A percentile compares a stretch with the other conserved stretches of the same genome.
phyloP scores from a whole-genome alignment of 1,284 basidiomycete genomes.

The Peniophora sp. region DNA sequence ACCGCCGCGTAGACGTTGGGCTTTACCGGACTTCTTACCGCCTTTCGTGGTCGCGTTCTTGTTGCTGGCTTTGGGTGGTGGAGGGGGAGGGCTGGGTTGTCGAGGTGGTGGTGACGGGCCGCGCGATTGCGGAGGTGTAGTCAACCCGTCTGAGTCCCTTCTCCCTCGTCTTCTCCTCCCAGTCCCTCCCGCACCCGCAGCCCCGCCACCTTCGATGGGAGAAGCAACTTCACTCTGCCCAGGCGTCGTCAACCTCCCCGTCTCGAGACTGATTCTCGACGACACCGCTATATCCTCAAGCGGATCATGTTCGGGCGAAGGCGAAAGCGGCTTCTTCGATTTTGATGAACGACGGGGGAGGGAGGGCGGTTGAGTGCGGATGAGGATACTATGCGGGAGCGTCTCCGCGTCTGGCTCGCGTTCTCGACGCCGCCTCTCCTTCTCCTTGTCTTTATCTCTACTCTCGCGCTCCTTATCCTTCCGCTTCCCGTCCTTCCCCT shows the following conservation, averaged over 20 bases:
- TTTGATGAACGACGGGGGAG: no score
- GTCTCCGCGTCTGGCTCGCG: neutral
- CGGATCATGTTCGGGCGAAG: neutral
- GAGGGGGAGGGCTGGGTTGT: neutral
- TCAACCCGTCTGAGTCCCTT: neutral
- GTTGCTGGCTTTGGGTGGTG: neutral
- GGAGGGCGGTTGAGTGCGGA: no score
- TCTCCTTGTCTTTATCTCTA: neutral
- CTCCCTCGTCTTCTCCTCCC: no score
- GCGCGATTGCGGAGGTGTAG: constrained; percentile 7
- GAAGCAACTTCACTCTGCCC: constrained; percentile 5
- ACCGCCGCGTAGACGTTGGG: neutral
- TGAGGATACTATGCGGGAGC: no score
- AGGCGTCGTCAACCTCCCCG: constrained; percentile 12
- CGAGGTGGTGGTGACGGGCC: constrained; percentile 2
- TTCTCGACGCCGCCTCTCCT: neutral
- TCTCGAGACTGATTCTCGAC: constrained; percentile 8
- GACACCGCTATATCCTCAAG: constrained; percentile 12
- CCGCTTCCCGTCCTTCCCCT: no score
- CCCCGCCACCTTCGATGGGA: constrained; percentile 2
- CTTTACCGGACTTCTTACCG: neutral
- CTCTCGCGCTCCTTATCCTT: constrained; percentile 5
- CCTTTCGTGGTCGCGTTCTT: neutral
- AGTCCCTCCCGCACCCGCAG: no score
- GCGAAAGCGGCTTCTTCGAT: neutral